These are phyloP conservation scores for Hydnomerulius pinastri DNA, from an alignment of 768 basidiomycete genomes.

Conservation along the genomic window DNA sequence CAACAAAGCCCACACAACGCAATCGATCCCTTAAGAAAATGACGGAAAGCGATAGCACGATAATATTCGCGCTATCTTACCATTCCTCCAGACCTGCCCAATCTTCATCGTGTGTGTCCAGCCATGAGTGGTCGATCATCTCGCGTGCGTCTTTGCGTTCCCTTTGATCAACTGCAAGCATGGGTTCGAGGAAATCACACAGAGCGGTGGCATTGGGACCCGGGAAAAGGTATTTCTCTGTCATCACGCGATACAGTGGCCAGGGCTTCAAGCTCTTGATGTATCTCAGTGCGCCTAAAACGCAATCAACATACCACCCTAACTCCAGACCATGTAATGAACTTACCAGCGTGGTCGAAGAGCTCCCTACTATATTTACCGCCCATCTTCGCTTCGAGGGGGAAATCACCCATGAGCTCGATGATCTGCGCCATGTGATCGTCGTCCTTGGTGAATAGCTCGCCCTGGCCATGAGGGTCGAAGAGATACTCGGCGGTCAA, in stretches of 20 bases:
- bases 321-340: not conserved
- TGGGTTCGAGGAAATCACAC: conserved; percentile 71
- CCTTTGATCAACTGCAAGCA: conserved; percentile 72
- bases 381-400: conserved; percentile 72
- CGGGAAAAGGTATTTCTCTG: conserved; percentile 82
- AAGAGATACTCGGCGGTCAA: conserved; percentile 91
- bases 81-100: conserved; percentile 30
- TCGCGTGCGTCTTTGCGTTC: conserved; percentile 71
- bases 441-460: conserved; percentile 87
- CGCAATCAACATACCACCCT: conserved; percentile 3
- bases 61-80: conserved; percentile 19
- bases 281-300: conserved; percentile 65
- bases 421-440: conserved; percentile 97
- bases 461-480: conserved; percentile 81
- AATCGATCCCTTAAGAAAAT: too few relatives aligned
- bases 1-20: not conserved
- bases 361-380: conserved; percentile 85
- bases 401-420: conserved; percentile 83
- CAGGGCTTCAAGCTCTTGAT: conserved; percentile 76
- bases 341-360: conserved; percentile 72
- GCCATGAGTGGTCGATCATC: conserved; percentile 76
- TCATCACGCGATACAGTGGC: conserved; percentile 83
- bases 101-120: conserved; percentile 43
- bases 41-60: not conserved
- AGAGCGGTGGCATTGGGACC: conserved; percentile 57